Conservation (phyloP, 2,329 filamentous ascomycete genomes). For the Trichoderma polysporum region DNA sequence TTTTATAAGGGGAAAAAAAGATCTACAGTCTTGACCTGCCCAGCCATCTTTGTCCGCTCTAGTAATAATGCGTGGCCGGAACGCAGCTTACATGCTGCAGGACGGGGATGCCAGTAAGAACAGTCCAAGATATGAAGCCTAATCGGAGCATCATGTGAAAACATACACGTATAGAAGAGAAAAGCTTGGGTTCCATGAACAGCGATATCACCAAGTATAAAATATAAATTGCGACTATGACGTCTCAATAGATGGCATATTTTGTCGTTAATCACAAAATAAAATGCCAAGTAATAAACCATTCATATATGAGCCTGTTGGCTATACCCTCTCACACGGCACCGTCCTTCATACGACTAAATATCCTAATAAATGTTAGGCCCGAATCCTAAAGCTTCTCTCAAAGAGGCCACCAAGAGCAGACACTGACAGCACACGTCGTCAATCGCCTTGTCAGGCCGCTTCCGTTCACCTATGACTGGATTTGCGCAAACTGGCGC, state of each 20-base stretch:
- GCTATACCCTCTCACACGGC: too few relatives aligned
- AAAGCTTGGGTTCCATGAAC: too few relatives aligned
- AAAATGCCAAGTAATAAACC: too few relatives aligned
- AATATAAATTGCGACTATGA: too few relatives aligned
- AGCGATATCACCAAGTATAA: too few relatives aligned
- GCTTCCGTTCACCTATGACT: not conserved
- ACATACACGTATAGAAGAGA: not conserved
- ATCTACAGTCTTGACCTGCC: not conserved
- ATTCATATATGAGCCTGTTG: too few relatives aligned
- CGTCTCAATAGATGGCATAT: too few relatives aligned
- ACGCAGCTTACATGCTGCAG: not conserved
- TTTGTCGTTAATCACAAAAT: too few relatives aligned
- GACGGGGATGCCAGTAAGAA: not conserved
- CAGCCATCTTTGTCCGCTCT: not conserved
- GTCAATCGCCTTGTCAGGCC: not conserved
- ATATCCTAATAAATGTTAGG: not conserved
- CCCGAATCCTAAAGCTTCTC: not conserved
- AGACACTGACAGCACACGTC: not conserved
- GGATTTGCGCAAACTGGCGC: too few relatives aligned
- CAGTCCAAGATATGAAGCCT: not conserved
- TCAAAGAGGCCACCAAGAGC: not conserved
- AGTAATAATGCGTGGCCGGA: not conserved
- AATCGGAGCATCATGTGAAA: not conserved
- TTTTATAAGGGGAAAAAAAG: not conserved
- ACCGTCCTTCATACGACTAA: not conserved